phyloP scores from a whole-genome alignment of 2,329 filamentous ascomycete genomes.

The Fusarium subtropicale region DNA sequence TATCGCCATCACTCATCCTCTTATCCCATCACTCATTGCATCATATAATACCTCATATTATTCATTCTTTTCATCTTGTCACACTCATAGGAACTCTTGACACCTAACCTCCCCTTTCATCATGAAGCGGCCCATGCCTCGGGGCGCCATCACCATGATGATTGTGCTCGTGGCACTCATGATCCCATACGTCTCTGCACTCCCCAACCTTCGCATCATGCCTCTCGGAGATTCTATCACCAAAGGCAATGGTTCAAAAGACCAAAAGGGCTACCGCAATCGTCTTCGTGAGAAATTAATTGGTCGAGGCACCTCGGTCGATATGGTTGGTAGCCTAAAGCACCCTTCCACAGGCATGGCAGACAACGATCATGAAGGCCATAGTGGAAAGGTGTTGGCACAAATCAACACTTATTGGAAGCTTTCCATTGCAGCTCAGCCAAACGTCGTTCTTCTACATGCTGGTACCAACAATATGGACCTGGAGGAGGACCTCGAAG shows the following conservation, averaged over 20 bases:
- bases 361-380: slow-evolving; percentile 31
- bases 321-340: slow-evolving; percentile 23
- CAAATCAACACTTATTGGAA: slow-evolving; percentile 20
- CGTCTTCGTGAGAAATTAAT: slow-evolving; percentile 13
- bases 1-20: too few species aligned
- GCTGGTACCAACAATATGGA: slow-evolving; percentile 34
- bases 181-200: slow-evolving; percentile 1
- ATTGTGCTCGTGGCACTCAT: neutral
- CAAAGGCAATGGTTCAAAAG: slow-evolving; percentile 29
- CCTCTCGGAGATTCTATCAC: slow-evolving; percentile 37
- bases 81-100: too few species aligned
- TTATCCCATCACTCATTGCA: too few species aligned
- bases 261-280: slow-evolving; percentile 11
- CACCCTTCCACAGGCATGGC: slow-evolving; percentile 16
- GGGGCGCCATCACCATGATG: neutral
- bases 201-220: slow-evolving; percentile 26
- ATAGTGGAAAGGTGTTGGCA: slow-evolving; percentile 14
- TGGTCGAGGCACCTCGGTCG: neutral
- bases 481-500: slow-evolving; percentile 1
- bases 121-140: too few species aligned
- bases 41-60: too few species aligned
- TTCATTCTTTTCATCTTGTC: too few species aligned
- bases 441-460: slow-evolving; percentile 27
- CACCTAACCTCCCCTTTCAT: too few species aligned
- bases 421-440: slow-evolving; percentile 5